Evolutionary conservation across 345 rosid species (phyloP), one percentile per base, ranked within the genome.

Genomic region (Euclidium syriacum): DNA sequence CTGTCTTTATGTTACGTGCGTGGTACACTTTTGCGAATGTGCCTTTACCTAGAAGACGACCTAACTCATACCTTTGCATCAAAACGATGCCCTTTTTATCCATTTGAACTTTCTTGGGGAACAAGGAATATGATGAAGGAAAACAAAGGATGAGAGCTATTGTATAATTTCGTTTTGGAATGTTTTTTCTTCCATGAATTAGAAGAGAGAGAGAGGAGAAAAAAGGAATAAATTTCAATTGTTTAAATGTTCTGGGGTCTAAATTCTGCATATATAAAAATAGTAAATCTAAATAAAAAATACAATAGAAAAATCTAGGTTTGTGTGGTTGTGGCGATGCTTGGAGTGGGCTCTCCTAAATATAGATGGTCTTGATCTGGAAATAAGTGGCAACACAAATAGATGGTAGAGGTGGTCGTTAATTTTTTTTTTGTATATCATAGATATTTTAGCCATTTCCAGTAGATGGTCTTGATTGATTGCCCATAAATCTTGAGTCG

Each of bases 1-100:
- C 84, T 0, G 91, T 72, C 30, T 71, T 26, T 33, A 85, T 64
- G 73, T 82, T 85, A 15, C 89, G 70, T 4, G 79, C 94, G 32
- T 73, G 80, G 75, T 87, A 87, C 20, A 91, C 98, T 76, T 91
- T 91, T 7, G 96, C 96, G 5, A 87, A 91, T 10, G 94, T 91
- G 25, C 98, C 98, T 62, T 81, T 79, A 7, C 98, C 96, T n/a
- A 87, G 84, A 57, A 87, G 23, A 34, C 86, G 67, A 6, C 96
- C 96, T 0, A 87, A 17, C 77, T 91, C 98, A n/a, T 77, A 91
- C 66, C 58, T 80, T 0, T 75, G 65, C 98, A 91, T 81, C 62
- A 91, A 50, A 4, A 77, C 61, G 18, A 62, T 40, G 41, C 83
- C 78, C 34, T 68, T 81, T 79, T 82, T 82, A 70, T 90, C 95